These are phyloP conservation scores for Fusarium burgessii DNA, from an alignment of 2,329 filamentous ascomycete genomes.

Conservation along the genomic window DNA sequence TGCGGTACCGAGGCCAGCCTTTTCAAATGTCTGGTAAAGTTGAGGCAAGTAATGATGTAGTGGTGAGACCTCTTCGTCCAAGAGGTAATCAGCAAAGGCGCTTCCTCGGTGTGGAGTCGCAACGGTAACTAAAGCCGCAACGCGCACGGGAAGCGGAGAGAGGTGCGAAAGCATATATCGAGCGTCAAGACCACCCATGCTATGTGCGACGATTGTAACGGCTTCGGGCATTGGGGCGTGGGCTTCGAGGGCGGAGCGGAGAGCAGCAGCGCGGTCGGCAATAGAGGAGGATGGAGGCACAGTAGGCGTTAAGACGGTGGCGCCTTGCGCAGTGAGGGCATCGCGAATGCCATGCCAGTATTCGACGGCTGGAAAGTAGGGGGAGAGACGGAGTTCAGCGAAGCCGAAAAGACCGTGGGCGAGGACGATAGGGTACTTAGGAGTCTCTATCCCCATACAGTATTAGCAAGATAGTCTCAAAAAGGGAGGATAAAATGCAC, in stretches of 20 bases:
- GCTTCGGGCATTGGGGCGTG: slow-evolving; percentile 54
- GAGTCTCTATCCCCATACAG: slow-evolving; percentile 57
- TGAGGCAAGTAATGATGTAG: slow-evolving; percentile 63
- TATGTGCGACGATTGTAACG: slow-evolving; percentile 82
- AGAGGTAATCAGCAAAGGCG: slow-evolving; percentile 66
- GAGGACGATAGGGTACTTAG: slow-evolving; percentile 72
- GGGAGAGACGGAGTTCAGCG: slow-evolving; percentile 65
- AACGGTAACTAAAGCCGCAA: slow-evolving; percentile 66
- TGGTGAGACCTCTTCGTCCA: slow-evolving; percentile 56
- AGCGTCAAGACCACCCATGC: slow-evolving; percentile 74
- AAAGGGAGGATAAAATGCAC: slow-evolving; percentile 44
- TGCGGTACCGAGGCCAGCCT: slow-evolving; percentile 66
- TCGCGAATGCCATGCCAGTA: slow-evolving; percentile 76
- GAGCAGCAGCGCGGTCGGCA: slow-evolving; percentile 67
- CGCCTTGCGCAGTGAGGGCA: slow-evolving; percentile 64
- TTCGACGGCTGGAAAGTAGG: slow-evolving; percentile 66
- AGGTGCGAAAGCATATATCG: slow-evolving; percentile 73
- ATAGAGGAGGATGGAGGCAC: slow-evolving; percentile 73
- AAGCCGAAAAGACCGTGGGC: slow-evolving; percentile 75
- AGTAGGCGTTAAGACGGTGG: slow-evolving; percentile 68
- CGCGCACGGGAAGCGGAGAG: slow-evolving; percentile 58
- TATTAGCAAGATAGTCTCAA: background rate
- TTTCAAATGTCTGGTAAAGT: slow-evolving; percentile 64
- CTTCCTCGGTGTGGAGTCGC: slow-evolving; percentile 68
- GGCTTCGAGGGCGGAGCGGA: slow-evolving; percentile 65